Percentiles rank a stretch among this genome's conserved stretches.
These are phyloP conservation scores for Calonectria pteridis DNA, from an alignment of 2,329 filamentous ascomycete species.

Conservation along the genomic window DNA sequence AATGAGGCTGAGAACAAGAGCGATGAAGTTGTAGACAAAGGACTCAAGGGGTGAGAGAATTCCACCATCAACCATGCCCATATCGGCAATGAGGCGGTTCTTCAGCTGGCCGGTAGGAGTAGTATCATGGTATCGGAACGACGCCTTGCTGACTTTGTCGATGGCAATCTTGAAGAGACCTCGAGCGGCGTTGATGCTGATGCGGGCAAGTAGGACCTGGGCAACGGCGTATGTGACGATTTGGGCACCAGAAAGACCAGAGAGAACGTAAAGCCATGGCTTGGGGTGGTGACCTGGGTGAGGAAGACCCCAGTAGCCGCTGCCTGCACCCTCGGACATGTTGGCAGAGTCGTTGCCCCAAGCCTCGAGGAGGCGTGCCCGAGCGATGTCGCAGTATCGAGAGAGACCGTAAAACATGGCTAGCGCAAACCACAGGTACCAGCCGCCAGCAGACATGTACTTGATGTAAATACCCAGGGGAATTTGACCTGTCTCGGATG, in stretches of 20 bases:
- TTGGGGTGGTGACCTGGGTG: constrained; percentile 74
- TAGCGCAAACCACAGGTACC: constrained; percentile 78
- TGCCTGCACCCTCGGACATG: constrained; percentile 28
- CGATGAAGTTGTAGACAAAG: constrained; percentile 78
- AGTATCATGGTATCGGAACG: constrained; percentile 91
- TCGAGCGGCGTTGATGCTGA: constrained; percentile 83
- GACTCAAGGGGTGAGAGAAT: constrained; percentile 80
- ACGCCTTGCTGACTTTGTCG: constrained; percentile 79
- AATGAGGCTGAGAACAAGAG: constrained; percentile 78
- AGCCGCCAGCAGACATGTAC: constrained; percentile 84
- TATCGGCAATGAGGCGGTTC: constrained; percentile 92
- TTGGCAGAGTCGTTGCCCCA: constrained; percentile 76
- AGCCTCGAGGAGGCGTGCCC: constrained; percentile 86
- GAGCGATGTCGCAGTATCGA: constrained; percentile 73
- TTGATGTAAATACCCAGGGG: constrained; percentile 83
- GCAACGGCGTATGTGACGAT: constrained; percentile 71
- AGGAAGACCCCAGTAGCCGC: constrained; percentile 59
- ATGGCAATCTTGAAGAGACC: constrained; percentile 81
- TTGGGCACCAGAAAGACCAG: constrained; percentile 72
- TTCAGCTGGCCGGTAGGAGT: constrained; percentile 91
- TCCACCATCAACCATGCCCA: constrained; percentile 89
- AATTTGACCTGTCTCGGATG: constrained; percentile 73
- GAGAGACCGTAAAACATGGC: constrained; percentile 73
- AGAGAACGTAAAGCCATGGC: constrained; percentile 81
- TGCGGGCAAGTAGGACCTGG: constrained; percentile 77